Base-by-base conservation (phyloP, 352 stramenopile genomes). In the Globisporangium middletonii region DNA sequence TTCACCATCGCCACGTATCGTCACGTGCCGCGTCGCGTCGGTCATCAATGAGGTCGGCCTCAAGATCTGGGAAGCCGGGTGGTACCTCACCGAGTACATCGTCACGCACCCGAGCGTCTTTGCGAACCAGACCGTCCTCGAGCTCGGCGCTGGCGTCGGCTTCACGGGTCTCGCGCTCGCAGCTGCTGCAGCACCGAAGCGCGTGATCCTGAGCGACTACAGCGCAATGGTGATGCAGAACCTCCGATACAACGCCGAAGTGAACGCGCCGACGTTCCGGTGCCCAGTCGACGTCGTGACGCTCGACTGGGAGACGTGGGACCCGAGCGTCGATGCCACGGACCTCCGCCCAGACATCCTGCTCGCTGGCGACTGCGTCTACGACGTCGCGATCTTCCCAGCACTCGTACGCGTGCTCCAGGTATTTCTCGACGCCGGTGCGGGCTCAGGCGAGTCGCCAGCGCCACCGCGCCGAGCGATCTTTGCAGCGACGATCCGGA, bases 1-100 rank as follows among this genome's bases (percentile, higher is more conserved):
- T 15, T 48, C 18, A 9, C 3, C 48, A 7, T 35, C 47, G 9
- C 16, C 48, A n/a, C 27, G 72, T 33, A 69, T 84, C 18, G 71
- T 93, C 45, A 90, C 80, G 27, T 91, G 80, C 59, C 77, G 83
- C 43, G 83, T 94, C 37, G 82, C 83, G 4, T 87, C 79, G 0
- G 72, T 89, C 47, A 83, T 89, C 48, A 94, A 94, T 51, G 83
- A 94, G 6, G 83, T 94, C 15, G 83, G 83, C 4, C 71, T 94
- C 23, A 92, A 88, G 60, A 73, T 94, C 41, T 94, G 83, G 83
- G 77, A 94, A 62, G 83, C 83, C 6, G 79, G 76, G 0, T 92
- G 73, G 72, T 75, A 89, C 15, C 73, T 94, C 18, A 78, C 83
- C 18, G 83, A 94, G 63, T 94, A 84, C 47, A 59, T 80, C 7